These are phyloP conservation scores for Mucor sp. DNA, from an alignment of 371 early-diverging fungal genomes.

Conservation along the genomic window DNA sequence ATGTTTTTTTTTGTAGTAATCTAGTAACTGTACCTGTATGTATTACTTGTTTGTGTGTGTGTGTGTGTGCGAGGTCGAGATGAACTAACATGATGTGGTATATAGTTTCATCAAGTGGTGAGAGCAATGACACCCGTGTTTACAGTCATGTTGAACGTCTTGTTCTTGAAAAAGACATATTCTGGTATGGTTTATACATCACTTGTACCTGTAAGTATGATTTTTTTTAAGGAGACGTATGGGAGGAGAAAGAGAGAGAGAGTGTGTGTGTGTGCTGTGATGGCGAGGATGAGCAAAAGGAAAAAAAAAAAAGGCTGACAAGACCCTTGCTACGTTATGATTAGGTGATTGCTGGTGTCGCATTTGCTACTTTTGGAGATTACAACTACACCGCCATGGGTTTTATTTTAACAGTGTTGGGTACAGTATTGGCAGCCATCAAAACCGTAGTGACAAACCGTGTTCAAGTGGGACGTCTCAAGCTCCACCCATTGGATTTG, in stretches of 20 bases:
- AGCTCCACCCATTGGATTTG: constrained; percentile 84
- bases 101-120: constrained; percentile 85
- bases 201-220: constrained; percentile 56
- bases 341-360: constrained; percentile 79
- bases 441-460: constrained; percentile 88
- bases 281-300: background rate
- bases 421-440: constrained; percentile 78
- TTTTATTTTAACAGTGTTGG: constrained; percentile 79
- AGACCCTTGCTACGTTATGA: background rate
- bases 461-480: constrained; percentile 78
- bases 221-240: background rate
- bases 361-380: constrained; percentile 83
- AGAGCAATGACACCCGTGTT: constrained; percentile 87
- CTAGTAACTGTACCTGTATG: constrained; percentile 54
- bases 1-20: constrained; percentile 22
- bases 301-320: background rate
- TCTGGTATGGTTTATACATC: constrained; percentile 64
- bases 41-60: too few species aligned
- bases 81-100: background rate
- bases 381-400: constrained; percentile 77
- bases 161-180: constrained; percentile 62
- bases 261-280: background rate
- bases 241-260: background rate
- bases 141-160: constrained; percentile 68
- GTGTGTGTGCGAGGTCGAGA: too few species aligned